Base-by-base conservation (phyloP, 257 asterid genomes). In the Plectranthus barbatus region DNA sequence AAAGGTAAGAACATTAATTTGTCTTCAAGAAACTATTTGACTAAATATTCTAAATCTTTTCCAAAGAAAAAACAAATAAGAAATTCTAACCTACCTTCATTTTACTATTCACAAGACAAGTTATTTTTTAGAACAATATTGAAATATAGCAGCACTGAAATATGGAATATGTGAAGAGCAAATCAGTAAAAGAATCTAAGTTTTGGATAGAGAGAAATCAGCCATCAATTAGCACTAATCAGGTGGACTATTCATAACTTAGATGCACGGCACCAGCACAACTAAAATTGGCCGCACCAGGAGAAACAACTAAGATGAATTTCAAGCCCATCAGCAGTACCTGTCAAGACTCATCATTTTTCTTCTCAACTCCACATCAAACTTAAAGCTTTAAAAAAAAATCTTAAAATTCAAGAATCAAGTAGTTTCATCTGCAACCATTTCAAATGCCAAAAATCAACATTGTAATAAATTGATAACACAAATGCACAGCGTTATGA, bases 331-430 rank as follows among this genome's bases (percentile, higher is more conserved):
- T 76, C 79, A 75, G 74, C 67, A 76, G 81, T 72, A 79, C 81
- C 81, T 79, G 84, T 76, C 61, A 39, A 33, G 18, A 50, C 37
- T 79, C 81, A 66, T 75, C 81, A 79, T 59, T 14, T 79, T 76
- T 77, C 79, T 72, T 57, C 75, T 69, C 50, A 55, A 37, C 52
- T 64, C 20, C 31, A 33, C 11, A 37, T 14, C 15, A 51, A n/a
- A n/a, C n/a, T n/a, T n/a, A n/a, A n/a, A n/a, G n/a, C 24, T 33
- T 33, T 13, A 18, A 18, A 18, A 19, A 19, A 17, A 15, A 1
- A 6, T 24, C 4, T 39, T 14, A 45, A 41, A 20, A 7, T 18
- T 11, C 48, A 56, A 56, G 62, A 36, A 56, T 18, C 31, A 56
- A 33, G 34, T 4, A 15, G 4, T 42, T 3, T 36, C 31, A 11